These are phyloP conservation scores for Thelonectria discophora DNA, from an alignment of 2,329 filamentous ascomycete genomes.

Conservation along the genomic window DNA sequence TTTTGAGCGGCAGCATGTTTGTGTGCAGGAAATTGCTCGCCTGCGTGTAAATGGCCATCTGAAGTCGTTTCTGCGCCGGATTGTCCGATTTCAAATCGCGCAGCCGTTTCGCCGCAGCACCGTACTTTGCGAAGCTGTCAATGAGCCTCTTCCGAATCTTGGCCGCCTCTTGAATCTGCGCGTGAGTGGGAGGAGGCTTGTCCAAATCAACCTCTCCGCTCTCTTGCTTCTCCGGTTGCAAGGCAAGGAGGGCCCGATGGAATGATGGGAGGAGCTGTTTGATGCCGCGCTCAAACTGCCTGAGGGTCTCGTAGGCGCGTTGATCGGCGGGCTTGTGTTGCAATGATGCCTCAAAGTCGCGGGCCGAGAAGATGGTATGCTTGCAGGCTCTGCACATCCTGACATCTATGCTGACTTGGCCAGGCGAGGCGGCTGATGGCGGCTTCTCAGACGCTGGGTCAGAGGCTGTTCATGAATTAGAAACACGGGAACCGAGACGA, in stretches of 20 bases:
- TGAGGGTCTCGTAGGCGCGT: constrained; percentile 81
- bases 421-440: constrained; percentile 39
- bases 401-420: constrained; percentile 77
- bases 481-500: background rate
- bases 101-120: constrained; percentile 80
- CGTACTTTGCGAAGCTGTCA: constrained; percentile 89
- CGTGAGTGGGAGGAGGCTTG: constrained; percentile 59
- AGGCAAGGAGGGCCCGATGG: constrained; percentile 75
- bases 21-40: constrained; percentile 85
- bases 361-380: constrained; percentile 66
- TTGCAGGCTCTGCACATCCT: constrained; percentile 94
- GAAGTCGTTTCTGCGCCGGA: constrained; percentile 76
- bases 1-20: constrained; percentile 89
- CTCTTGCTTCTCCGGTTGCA: constrained; percentile 66
- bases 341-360: constrained; percentile 79
- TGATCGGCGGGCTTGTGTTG: constrained; percentile 76
- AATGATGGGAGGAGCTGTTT: constrained; percentile 83
- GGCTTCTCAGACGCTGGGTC: constrained; percentile 54
- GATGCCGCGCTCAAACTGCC: constrained; percentile 90
- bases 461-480: constrained; percentile 28
- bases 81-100: constrained; percentile 80
- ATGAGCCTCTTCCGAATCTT: constrained; percentile 91
- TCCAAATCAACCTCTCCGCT: constrained; percentile 49
- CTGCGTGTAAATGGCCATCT: constrained; percentile 83
- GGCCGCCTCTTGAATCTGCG: constrained; percentile 83